Base-by-base conservation (phyloP, 768 basidiomycete species). In the Russula sp. region DNA sequence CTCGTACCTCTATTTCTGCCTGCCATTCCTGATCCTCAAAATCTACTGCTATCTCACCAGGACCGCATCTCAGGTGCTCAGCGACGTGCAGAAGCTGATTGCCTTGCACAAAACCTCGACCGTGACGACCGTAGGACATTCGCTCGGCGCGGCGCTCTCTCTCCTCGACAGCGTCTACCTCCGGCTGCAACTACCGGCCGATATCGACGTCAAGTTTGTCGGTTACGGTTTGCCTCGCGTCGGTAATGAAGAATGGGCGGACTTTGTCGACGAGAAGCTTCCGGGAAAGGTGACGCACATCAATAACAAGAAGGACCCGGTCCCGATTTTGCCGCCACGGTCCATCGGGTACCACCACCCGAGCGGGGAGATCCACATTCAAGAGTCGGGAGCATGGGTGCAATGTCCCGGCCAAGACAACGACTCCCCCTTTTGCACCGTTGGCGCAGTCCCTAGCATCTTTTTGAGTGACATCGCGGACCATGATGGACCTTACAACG, bases 261-360 rank as follows among this genome's bases (percentile, higher is more conserved):
- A 58, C 46, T 62, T 56, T n/a, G 59, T 66, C 25, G 54, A 59
- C 36, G 20, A 56, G 16, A 69, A 66, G 58, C 72, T 18, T 10
- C 22, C 41, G 2, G 43, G 67, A 7, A 66, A 70, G 47, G 67
- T 74, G 56, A 64, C 64, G 56, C 72, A 69, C 50, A 66, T 75
- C 60, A 73, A 70, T 63, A 69, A 72, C 70, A 79, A 82, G 66
- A 60, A 76, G 34, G 72, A 75, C 59, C 71, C 71, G 6, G 65
- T 86, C 46, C 85, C 86, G 25, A 84, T 81, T 60, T 75, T 86
- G 8, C 84, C 84, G 8, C 79, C 76, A 2, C 73, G 76, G 20
- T 74, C 72, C 59, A 67, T 84, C 61, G 81, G 80, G 53, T 86
- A 78, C 71, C 64, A 71, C 42, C 82, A 83, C 55, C 78, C 79